A percentile compares a stretch with the other conserved stretches of the same genome.
These are phyloP conservation scores for Penicillium roqueforti DNA, from an alignment of 495 filamentous ascomycete species.

Conservation along the genomic window DNA sequence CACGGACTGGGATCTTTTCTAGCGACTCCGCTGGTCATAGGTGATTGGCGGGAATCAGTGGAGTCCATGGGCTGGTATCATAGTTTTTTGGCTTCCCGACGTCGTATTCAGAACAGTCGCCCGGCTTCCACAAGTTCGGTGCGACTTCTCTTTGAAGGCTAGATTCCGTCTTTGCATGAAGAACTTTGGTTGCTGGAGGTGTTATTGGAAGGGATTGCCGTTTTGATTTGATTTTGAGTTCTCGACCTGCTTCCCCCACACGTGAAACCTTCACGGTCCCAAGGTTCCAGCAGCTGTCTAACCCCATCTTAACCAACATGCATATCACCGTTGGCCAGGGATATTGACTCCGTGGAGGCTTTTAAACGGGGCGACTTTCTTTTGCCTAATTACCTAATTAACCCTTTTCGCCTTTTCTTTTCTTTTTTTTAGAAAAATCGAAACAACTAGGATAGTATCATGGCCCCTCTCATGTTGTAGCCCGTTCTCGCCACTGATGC, in stretches of 20 bases:
- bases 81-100: not conserved
- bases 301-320: not conserved
- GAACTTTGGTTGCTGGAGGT: too few species aligned
- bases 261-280: not conserved
- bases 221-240: not conserved
- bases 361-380: too few species aligned
- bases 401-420: not conserved
- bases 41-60: constrained; percentile 3
- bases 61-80: not conserved
- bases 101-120: not conserved
- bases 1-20: not conserved
- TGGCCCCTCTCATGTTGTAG: constrained; percentile 8
- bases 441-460: too few species aligned
- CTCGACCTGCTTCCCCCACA: not conserved
- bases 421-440: not conserved
- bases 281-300: not conserved
- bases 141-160: not conserved
- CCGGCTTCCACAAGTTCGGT: not conserved
- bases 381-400: not conserved
- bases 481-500: constrained; percentile 16
- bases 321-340: too few species aligned
- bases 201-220: not conserved
- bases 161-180: not conserved
- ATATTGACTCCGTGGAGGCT: too few species aligned
- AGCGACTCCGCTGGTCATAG: not conserved